Conservation (phyloP, 148 eudicot species). For the Nyssa sinensis region DNA sequence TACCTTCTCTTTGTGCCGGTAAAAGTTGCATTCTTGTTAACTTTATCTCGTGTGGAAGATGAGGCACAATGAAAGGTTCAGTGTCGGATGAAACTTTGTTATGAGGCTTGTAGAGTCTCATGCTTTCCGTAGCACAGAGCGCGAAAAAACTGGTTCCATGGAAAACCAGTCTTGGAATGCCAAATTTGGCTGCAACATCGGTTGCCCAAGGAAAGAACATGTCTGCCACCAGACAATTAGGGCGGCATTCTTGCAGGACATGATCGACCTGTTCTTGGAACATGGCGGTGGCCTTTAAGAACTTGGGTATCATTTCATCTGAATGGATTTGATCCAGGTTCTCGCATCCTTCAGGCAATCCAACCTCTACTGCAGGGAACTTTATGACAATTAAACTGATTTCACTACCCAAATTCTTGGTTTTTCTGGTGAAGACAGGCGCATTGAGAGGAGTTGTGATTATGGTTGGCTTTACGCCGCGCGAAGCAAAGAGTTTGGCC, state of each 20-base stretch:
- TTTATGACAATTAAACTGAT: neutral
- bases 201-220: conserved; percentile 38
- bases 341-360: neutral
- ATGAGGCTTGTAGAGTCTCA: conserved; percentile 22
- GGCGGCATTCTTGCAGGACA: neutral
- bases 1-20: neutral
- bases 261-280: neutral
- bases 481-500: conserved; percentile 18
- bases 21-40: neutral
- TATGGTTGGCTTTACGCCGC: conserved; percentile 17
- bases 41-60: conserved; percentile 21
- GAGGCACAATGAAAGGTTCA: conserved; percentile 17
- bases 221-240: conserved; percentile 25
- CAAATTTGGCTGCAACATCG: conserved; percentile 23
- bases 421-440: neutral
- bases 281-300: neutral
- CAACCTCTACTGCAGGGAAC: neutral
- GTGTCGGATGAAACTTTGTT: conserved; percentile 9
- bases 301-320: neutral
- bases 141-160: conserved; percentile 22
- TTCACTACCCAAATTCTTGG: neutral
- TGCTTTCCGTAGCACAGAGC: neutral
- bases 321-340: neutral
- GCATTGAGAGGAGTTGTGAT: conserved; percentile 14
- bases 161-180: conserved; percentile 26